phyloP scores from a whole-genome alignment of 306 rosid species.

The Erythrophleum fordii region DNA sequence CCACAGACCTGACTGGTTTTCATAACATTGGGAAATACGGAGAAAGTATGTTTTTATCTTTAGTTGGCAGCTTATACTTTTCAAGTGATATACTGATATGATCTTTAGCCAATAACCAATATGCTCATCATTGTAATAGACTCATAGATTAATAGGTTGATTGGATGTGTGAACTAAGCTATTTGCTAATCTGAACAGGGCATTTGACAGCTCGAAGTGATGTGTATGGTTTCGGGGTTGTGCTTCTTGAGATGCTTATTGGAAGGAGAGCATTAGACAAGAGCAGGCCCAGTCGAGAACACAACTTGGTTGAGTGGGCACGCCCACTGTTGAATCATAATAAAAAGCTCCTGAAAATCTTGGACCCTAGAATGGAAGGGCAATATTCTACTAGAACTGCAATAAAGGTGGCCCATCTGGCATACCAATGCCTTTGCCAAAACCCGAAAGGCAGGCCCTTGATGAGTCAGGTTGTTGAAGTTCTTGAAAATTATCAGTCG shows the following conservation, averaged over 20 bases:
- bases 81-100: constrained; percentile 18
- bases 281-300: constrained; percentile 89
- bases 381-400: constrained; percentile 71
- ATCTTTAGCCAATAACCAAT: not conserved
- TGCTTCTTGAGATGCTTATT: constrained; percentile 83
- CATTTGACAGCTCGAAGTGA: constrained; percentile 92
- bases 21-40: too few relatives aligned
- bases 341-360: constrained; percentile 66
- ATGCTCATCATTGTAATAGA: not conserved
- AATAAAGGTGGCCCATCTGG: constrained; percentile 67
- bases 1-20: too few relatives aligned
- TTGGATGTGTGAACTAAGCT: constrained; percentile 33
- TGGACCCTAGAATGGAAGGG: constrained; percentile 82
- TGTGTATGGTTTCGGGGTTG: constrained; percentile 90
- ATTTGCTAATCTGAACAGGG: constrained; percentile 56
- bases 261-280: constrained; percentile 87
- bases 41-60: not conserved
- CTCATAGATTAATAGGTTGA: not conserved
- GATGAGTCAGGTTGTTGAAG: constrained; percentile 80
- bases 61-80: too few relatives aligned
- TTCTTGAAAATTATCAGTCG: constrained; percentile 62
- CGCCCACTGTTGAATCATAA: constrained; percentile 81
- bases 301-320: constrained; percentile 91
- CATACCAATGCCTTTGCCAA: constrained; percentile 83
- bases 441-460: constrained; percentile 90